These are phyloP conservation scores for Exophiala aquamarina DNA, from an alignment of 2,329 filamentous ascomycete genomes.

Conservation along the genomic window DNA sequence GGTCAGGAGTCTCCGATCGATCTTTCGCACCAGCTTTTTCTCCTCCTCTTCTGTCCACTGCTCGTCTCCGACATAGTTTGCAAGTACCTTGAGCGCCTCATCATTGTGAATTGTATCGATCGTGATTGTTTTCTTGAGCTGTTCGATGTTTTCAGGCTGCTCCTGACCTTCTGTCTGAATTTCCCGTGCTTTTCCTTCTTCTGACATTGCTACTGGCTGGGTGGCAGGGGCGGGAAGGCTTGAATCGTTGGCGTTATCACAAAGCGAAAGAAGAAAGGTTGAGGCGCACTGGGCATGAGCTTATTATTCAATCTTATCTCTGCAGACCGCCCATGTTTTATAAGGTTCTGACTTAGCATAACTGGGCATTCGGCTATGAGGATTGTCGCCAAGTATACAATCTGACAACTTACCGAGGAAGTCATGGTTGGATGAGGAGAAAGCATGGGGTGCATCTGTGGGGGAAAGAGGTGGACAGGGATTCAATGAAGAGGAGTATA, in stretches of 20 bases:
- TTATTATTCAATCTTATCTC: background rate
- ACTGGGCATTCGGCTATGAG: too few species aligned
- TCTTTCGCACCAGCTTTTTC: slow-evolving; percentile 36
- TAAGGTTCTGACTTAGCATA: too few species aligned
- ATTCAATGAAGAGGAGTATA: too few species aligned
- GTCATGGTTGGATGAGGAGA: too few species aligned
- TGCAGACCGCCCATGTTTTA: too few species aligned
- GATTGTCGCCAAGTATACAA: too few species aligned
- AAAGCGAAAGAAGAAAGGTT: background rate
- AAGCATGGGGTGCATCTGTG: too few species aligned
- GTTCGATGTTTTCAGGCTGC: background rate
- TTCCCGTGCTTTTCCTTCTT: background rate
- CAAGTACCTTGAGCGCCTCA: slow-evolving; percentile 43
- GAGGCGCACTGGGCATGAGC: background rate
- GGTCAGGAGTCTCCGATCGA: slow-evolving; percentile 49
- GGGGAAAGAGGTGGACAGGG: too few species aligned
- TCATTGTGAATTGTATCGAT: slow-evolving; percentile 40
- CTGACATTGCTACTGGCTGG: background rate
- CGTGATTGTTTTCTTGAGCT: slow-evolving; percentile 2
- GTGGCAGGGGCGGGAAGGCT: background rate
- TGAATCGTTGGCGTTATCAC: background rate
- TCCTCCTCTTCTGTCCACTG: slow-evolving; percentile 49
- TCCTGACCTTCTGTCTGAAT: background rate
- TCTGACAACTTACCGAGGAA: too few species aligned
- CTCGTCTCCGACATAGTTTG: slow-evolving; percentile 42